A percentile compares a stretch with the other conserved stretches of the same genome.
Evolutionary conservation across 495 filamentous ascomycete species (phyloP).

Genomic region (Tuber calosporum): DNA sequence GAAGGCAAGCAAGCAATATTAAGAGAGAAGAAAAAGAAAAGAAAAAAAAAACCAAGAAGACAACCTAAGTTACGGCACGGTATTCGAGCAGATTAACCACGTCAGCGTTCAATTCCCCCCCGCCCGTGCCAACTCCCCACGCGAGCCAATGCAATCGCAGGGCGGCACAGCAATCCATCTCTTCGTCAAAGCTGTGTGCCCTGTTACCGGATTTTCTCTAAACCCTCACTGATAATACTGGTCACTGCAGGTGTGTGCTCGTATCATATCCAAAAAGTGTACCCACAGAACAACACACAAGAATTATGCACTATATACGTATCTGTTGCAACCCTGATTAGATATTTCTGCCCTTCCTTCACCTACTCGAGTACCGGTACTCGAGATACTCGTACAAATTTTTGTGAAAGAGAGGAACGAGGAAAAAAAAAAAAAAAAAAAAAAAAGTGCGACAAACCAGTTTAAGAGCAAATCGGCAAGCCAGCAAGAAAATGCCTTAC

Average conservation of each 20-base stretch:
- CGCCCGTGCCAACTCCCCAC: not conserved
- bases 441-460: not conserved
- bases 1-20: not conserved
- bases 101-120: not conserved
- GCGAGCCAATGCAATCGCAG: not conserved
- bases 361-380: too few species aligned
- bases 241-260: not conserved
- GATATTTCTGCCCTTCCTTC: not conserved
- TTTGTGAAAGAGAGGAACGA: too few species aligned
- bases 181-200: not conserved
- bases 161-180: not conserved
- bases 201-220: not conserved
- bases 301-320: not conserved
- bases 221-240: not conserved
- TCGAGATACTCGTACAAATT: too few species aligned
- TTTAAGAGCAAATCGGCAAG: not conserved
- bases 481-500: not conserved
- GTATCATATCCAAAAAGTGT: not conserved
- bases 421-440: not conserved
- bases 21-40: not conserved
- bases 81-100: not conserved
- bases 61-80: not conserved
- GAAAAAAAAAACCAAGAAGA: not conserved
- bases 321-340: not conserved
- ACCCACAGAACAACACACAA: not conserved